A percentile compares a stretch with the other conserved stretches of the same genome.
phyloP scores from a whole-genome alignment of 2,329 filamentous ascomycete species.

The Xylariaceae sp. region DNA sequence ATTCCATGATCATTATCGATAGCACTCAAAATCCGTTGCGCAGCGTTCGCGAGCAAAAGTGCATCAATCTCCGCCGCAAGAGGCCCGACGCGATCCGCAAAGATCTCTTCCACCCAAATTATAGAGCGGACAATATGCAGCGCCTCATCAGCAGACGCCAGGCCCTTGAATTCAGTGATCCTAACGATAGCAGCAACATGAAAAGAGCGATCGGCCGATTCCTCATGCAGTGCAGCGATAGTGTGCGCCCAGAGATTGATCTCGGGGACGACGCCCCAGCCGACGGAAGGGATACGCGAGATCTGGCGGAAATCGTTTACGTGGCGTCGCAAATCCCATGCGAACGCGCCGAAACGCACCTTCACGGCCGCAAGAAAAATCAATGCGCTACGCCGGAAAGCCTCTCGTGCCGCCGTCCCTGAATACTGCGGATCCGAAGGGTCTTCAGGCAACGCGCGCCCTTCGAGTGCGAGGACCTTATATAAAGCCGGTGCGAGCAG shows the following conservation, averaged over 20 bases:
- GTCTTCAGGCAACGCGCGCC: constrained; percentile 20
- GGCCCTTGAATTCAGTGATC: constrained; percentile 22
- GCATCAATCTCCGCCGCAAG: constrained; percentile 24
- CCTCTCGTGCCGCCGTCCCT: constrained; percentile 24
- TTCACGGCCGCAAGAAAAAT: constrained; percentile 26
- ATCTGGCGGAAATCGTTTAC: constrained; percentile 28
- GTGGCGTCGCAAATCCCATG: constrained; percentile 21
- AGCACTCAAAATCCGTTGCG: background rate
- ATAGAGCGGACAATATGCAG: constrained; percentile 23
- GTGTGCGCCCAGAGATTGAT: constrained; percentile 29
- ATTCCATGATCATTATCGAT: too few species aligned
- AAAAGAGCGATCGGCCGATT: constrained; percentile 19
- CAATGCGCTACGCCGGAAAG: constrained; percentile 24
- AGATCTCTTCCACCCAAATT: constrained; percentile 26
- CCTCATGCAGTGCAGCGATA: constrained; percentile 23
- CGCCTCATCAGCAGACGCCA: constrained; percentile 18
- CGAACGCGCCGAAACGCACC: constrained; percentile 19
- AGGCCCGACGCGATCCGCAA: constrained; percentile 17
- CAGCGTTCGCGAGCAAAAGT: too few species aligned
- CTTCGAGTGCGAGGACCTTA: constrained; percentile 23
- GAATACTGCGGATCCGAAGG: constrained; percentile 16
- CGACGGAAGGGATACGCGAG: constrained; percentile 22
- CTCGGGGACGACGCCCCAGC: constrained; percentile 27
- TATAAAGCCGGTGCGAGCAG: constrained; percentile 25
- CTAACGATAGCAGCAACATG: constrained; percentile 24